phyloP scores from a whole-genome alignment of 2,329 filamentous ascomycete genomes.

The Xylaria polymorpha region DNA sequence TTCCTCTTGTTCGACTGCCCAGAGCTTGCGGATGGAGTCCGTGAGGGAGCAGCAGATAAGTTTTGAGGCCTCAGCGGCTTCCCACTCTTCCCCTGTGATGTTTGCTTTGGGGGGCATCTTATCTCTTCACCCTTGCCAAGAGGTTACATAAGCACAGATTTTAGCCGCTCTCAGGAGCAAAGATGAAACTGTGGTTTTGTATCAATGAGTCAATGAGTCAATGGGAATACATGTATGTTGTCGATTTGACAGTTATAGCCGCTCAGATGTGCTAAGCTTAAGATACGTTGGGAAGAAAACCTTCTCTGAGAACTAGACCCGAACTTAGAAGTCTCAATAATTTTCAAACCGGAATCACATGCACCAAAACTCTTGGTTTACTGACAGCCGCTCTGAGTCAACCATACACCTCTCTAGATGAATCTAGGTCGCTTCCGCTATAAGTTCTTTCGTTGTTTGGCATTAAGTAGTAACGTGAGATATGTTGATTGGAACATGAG shows the following conservation, averaged over 20 bases:
- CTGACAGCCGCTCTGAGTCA: not conserved
- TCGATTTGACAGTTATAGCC: not conserved
- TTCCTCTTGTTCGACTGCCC: conserved; percentile 47
- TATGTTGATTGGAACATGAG: not conserved
- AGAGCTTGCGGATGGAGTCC: conserved; percentile 20
- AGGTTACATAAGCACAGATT: not conserved
- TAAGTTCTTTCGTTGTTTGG: not conserved
- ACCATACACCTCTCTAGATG: not conserved
- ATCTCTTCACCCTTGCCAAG: not conserved
- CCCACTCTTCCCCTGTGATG: conserved; percentile 32
- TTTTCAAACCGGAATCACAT: not conserved
- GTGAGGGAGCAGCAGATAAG: conserved; percentile 11
- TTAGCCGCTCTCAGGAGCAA: not conserved
- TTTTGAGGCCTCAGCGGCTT: conserved; percentile 16
- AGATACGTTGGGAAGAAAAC: not conserved
- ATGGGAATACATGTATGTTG: not conserved
- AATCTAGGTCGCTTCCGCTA: not conserved
- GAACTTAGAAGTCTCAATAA: not conserved
- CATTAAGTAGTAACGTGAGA: not conserved
- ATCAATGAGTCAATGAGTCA: not conserved
- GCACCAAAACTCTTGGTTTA: not conserved
- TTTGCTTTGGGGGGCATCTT: conserved; percentile 43
- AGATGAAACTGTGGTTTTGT: not conserved
- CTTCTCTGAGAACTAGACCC: not conserved
- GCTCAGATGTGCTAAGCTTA: not conserved